Conservation (phyloP, 352 stramenopile genomes). For the Globisporangium sylvaticum region DNA sequence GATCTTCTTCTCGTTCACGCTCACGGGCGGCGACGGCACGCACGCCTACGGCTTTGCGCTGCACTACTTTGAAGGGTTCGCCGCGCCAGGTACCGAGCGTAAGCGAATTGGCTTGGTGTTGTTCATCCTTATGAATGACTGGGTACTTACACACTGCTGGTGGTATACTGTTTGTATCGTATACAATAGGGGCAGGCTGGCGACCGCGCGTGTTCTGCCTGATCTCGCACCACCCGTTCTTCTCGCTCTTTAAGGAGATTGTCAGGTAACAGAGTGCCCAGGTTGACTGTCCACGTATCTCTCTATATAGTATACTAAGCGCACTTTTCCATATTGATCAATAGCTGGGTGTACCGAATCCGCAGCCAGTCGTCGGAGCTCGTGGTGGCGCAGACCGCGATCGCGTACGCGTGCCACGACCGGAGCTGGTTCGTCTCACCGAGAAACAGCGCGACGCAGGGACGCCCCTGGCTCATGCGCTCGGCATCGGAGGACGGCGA, state of each 20-base stretch:
- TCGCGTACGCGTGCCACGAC: conserved; percentile 39
- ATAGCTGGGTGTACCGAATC: conserved; percentile 59
- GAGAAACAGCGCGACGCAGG: conserved; percentile 15
- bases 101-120: not conserved
- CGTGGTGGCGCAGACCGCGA: conserved; percentile 35
- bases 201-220: conserved; percentile 63
- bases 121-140: not conserved
- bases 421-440: conserved; percentile 61
- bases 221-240: conserved; percentile 79
- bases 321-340: not conserved
- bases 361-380: conserved; percentile 28
- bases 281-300: not conserved
- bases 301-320: not conserved
- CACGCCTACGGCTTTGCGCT: conserved; percentile 73
- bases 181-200: conserved; percentile 25
- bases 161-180: not conserved
- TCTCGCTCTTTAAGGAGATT: conserved; percentile 78
- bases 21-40: conserved; percentile 67
- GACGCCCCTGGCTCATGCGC: not conserved
- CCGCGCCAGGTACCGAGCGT: conserved; percentile 11
- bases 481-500: not conserved
- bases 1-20: conserved; percentile 76
- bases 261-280: conserved; percentile 36
- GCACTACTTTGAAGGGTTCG: conserved; percentile 43
- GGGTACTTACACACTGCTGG: not conserved